Evolutionary conservation across 2,329 filamentous ascomycete species (phyloP).

Genomic region (Colletotrichum cordylinicola): DNA sequence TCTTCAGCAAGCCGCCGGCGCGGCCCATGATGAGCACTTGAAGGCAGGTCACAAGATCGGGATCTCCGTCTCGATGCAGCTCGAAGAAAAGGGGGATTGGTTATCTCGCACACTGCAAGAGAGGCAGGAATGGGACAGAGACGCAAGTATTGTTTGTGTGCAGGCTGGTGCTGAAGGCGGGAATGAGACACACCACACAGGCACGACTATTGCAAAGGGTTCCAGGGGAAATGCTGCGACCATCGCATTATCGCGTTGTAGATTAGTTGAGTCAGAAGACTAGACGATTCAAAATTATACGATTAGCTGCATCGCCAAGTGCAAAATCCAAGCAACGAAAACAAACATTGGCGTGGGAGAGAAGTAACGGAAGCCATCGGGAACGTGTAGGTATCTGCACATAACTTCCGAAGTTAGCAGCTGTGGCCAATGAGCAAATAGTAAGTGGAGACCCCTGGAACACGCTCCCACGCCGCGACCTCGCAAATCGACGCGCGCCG

Average conservation of each 20-base stretch:
- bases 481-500: slow-evolving; percentile 5
- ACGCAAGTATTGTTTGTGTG: not conserved
- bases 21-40: not conserved
- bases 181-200: not conserved
- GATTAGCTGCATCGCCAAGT: not conserved
- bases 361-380: not conserved
- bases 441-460: not conserved
- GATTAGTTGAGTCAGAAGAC: not conserved
- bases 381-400: not conserved
- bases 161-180: not conserved
- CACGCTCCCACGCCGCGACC: not conserved
- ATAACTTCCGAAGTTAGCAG: not conserved
- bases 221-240: too few species aligned
- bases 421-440: not conserved
- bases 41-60: not conserved
- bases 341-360: not conserved
- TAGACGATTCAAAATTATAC: not conserved
- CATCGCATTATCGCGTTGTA: not conserved
- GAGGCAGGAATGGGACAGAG: not conserved
- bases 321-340: not conserved
- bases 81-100: not conserved
- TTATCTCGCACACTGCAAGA: not conserved
- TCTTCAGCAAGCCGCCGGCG: not conserved
- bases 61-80: not conserved
- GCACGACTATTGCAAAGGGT: not conserved